Evolutionary conservation across 805 yeast species (phyloP).

Genomic region (Hanseniaspora pseudoguilliermondii): DNA sequence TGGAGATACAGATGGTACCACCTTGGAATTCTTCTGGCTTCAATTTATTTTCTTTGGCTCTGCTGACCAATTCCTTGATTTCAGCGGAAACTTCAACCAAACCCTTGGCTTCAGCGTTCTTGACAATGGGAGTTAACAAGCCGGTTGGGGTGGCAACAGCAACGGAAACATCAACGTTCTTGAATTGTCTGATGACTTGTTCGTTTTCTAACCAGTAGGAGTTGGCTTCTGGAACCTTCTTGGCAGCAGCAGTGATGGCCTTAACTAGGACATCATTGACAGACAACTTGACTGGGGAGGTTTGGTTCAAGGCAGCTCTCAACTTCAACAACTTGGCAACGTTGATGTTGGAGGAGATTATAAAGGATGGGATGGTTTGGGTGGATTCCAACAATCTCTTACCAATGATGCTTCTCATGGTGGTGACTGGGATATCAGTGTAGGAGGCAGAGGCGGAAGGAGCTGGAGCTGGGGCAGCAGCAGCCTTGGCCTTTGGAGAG

Average conservation of each 20-base stretch:
- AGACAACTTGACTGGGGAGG: conserved; percentile 78
- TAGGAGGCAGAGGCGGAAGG: conserved; percentile 45
- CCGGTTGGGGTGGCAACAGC: conserved; percentile 99
- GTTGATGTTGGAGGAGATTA: conserved; percentile 74
- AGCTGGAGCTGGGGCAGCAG: conserved; percentile 36
- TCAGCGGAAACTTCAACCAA: conserved; percentile 66
- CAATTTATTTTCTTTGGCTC: conserved; percentile 89
- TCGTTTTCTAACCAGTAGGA: conserved; percentile 83
- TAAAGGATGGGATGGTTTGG: conserved; percentile 78
- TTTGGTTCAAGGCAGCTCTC: conserved; percentile 75
- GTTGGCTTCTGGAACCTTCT: conserved; percentile 86
- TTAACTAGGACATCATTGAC: conserved; percentile 89
- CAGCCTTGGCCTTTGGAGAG: conserved; percentile 31
- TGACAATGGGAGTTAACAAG: conserved; percentile 88
- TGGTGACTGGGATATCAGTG: conserved; percentile 74
- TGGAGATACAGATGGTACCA: conserved; percentile 96
- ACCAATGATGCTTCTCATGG: conserved; percentile 91
- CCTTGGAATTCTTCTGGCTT: conserved; percentile 97
- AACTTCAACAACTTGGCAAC: conserved; percentile 85
- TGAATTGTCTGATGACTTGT: conserved; percentile 84
- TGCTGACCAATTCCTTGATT: conserved; percentile 85
- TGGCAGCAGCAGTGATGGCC: conserved; percentile 83
- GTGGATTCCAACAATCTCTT: conserved; percentile 77
- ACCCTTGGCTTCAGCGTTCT: conserved; percentile 79
- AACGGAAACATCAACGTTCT: conserved; percentile 87